Evolutionary conservation across 129 eudicot species (phyloP).

Genomic region (Flaveria linearis): DNA sequence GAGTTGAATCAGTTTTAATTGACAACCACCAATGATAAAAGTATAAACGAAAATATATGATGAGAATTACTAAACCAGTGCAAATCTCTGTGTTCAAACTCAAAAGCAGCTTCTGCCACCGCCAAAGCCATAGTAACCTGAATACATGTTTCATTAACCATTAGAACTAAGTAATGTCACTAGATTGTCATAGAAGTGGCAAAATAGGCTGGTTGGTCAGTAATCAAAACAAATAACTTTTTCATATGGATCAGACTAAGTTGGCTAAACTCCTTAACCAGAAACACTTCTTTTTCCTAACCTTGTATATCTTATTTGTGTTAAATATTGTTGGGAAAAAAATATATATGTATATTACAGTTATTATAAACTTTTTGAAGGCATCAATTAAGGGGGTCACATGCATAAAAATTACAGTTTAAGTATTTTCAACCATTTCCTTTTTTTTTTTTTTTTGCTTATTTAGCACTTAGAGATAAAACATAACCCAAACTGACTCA

Average conservation of each 20-base stretch:
- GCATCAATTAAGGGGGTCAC: neutral
- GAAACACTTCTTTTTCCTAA: neutral
- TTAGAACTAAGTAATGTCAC: neutral
- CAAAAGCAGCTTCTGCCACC: conserved; percentile 93
- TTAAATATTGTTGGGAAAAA: neutral
- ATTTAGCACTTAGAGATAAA: neutral
- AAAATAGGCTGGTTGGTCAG: neutral
- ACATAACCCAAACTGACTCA: neutral
- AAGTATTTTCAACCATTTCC: neutral
- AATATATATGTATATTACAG: neutral
- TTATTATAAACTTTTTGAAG: neutral
- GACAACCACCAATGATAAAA: conserved; percentile 1
- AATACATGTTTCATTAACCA: conserved; percentile 17
- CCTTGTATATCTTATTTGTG: neutral
- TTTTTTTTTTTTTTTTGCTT: neutral
- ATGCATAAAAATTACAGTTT: neutral
- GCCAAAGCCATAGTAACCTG: conserved; percentile 95
- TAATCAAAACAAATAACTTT: neutral
- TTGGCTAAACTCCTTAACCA: neutral
- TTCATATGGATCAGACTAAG: neutral
- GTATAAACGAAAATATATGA: neutral
- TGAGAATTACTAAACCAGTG: conserved; percentile 69
- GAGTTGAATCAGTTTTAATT: conserved; percentile 12
- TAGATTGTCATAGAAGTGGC: neutral
- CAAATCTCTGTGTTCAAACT: conserved; percentile 96